Conservation (phyloP, 768 basidiomycete species). For the Dentipellis fragilis region DNA sequence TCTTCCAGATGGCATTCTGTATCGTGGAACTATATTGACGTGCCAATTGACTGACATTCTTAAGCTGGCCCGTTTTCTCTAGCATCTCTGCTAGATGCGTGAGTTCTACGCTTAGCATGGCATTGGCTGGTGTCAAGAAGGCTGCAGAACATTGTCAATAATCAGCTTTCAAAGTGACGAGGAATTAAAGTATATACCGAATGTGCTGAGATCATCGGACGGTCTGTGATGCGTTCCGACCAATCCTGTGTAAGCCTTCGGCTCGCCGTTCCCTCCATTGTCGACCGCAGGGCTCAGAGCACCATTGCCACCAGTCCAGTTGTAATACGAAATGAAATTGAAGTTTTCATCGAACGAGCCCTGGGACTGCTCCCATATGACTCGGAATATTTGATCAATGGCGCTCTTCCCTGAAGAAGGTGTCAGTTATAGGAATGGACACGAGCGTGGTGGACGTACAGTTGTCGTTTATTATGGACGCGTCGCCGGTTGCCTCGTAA, state of each 20-base stretch:
- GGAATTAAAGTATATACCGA: conserved; percentile 31
- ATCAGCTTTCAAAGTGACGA: neutral
- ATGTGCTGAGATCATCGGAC: conserved; percentile 64
- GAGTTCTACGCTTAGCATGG: conserved; percentile 73
- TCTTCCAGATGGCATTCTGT: conserved; percentile 48
- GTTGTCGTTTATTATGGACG: conserved; percentile 60
- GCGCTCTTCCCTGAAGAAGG: conserved; percentile 48
- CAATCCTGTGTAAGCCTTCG: conserved; percentile 62
- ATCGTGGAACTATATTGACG: conserved; percentile 49
- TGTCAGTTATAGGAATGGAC: neutral
- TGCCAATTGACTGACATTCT: conserved; percentile 44
- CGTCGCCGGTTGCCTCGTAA: conserved; percentile 60
- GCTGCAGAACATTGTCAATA: conserved; percentile 27
- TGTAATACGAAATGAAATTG: conserved; percentile 70
- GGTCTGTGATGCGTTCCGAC: conserved; percentile 73
- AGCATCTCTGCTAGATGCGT: conserved; percentile 49
- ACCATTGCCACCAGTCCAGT: conserved; percentile 68
- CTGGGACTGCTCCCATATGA: conserved; percentile 71
- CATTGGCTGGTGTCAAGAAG: conserved; percentile 71
- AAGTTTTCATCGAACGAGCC: conserved; percentile 58
- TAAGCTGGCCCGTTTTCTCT: conserved; percentile 35
- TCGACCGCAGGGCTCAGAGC: conserved; percentile 52
- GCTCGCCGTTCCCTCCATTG: conserved; percentile 68
- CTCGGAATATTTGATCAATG: conserved; percentile 62
- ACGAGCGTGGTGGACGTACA: conserved; percentile 31